Conservation (phyloP, 345 rosid genomes). For the Chamaenerion angustifolium region DNA sequence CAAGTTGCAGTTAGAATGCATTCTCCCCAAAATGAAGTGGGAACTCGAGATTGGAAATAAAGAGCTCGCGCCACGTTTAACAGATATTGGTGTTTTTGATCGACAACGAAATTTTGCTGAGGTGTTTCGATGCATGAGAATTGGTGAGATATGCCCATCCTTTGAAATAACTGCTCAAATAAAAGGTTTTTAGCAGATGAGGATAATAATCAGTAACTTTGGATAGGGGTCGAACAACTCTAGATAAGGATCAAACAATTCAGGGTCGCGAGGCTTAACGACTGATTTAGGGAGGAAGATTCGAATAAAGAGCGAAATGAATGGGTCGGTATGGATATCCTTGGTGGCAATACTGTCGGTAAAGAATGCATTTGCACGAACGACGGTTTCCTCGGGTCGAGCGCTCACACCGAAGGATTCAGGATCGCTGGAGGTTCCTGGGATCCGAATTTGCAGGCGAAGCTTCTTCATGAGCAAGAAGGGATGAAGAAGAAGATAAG, state of each 20-base stretch:
- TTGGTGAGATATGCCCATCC: too few relatives aligned
- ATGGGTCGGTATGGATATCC: conserved; percentile 87
- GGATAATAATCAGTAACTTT: conserved; percentile 1
- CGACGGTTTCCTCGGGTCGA: conserved; percentile 69
- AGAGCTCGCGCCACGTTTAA: too few relatives aligned
- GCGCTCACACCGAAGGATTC: conserved; percentile 54
- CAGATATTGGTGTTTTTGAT: too few relatives aligned
- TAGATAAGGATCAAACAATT: conserved; percentile 14
- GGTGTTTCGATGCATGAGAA: too few relatives aligned
- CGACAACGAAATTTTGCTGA: too few relatives aligned
- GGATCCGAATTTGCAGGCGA: conserved; percentile 72
- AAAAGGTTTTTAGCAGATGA: too few relatives aligned
- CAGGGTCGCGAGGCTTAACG: conserved; percentile 39
- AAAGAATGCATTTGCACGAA: conserved; percentile 61
- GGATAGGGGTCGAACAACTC: conserved; percentile 2
- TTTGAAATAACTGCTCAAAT: too few relatives aligned
- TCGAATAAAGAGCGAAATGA: conserved; percentile 63
- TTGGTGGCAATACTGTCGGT: conserved; percentile 85
- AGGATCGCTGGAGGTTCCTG: conserved; percentile 28
- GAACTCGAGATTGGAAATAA: too few relatives aligned
- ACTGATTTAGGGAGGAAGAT: conserved; percentile 85
- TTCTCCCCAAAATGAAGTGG: too few relatives aligned
- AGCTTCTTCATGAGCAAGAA: too few relatives aligned
- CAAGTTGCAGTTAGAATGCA: too few relatives aligned
- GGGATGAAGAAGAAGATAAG: too few relatives aligned